phyloP scores from a whole-genome alignment of 2,329 filamentous ascomycete genomes.

The Onygenales sp. region DNA sequence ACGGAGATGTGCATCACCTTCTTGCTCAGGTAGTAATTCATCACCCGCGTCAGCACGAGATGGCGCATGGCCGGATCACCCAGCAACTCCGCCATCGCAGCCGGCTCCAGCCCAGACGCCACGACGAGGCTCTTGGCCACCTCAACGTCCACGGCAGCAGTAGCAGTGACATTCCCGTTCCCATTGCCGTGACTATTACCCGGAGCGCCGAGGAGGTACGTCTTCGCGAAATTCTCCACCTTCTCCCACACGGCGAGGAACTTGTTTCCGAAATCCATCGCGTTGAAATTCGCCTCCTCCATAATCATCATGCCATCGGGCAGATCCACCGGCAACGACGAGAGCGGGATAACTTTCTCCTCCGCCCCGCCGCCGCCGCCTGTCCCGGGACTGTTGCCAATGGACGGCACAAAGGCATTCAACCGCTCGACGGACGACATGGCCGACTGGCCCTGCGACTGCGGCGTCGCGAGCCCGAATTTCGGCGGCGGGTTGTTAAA shows the following conservation, averaged over 20 bases:
- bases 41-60: slow-evolving; percentile 18
- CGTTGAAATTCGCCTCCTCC: not conserved
- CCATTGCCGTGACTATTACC: not conserved
- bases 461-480: not conserved
- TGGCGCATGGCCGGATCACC: slow-evolving; percentile 14
- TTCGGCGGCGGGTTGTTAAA: not conserved
- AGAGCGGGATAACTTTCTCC: not conserved
- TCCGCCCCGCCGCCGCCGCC: not conserved
- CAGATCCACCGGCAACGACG: not conserved
- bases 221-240: not conserved
- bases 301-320: not conserved
- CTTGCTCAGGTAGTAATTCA: slow-evolving; percentile 19
- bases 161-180: not conserved
- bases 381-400: not conserved
- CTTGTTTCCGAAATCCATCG: not conserved
- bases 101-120: slow-evolving; percentile 8
- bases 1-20: slow-evolving; percentile 16
- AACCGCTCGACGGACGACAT: not conserved
- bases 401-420: not conserved
- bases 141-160: slow-evolving; percentile 4
- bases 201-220: not conserved
- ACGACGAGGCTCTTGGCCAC: slow-evolving; percentile 16
- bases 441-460: not conserved
- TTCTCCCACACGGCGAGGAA: not conserved
- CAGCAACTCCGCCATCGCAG: slow-evolving; percentile 13